phyloP scores from a whole-genome alignment of 768 basidiomycete species.

The Tulasnella calospora region DNA sequence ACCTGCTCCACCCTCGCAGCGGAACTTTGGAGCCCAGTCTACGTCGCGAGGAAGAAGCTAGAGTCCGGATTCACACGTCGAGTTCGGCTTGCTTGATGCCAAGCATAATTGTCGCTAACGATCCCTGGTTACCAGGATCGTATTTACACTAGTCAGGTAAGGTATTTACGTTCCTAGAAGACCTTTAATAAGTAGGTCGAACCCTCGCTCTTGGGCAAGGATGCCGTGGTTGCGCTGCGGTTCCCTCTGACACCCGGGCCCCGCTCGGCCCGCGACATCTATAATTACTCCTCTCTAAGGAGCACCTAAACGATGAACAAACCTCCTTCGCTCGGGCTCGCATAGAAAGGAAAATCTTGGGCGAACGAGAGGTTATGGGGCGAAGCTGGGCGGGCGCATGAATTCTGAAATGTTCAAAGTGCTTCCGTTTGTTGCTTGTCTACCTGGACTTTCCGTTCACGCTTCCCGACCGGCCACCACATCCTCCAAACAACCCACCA shows the following conservation, averaged over 20 bases:
- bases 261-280: background rate
- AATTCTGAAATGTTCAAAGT: background rate
- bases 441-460: background rate
- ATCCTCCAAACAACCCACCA: background rate
- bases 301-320: background rate
- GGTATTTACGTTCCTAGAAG: background rate
- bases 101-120: background rate
- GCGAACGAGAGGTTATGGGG: background rate
- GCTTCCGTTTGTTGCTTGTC: conserved; percentile 7
- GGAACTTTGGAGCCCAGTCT: background rate
- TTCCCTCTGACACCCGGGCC: no score
- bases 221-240: background rate
- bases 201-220: background rate
- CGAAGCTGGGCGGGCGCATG: background rate
- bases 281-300: background rate
- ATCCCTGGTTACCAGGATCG: background rate
- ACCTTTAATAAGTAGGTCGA: background rate
- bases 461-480: background rate
- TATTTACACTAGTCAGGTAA: background rate
- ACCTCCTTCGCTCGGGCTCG: background rate
- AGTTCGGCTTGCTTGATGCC: background rate
- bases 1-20: background rate
- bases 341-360: background rate
- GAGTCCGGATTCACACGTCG: background rate
- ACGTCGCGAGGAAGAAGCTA: conserved; percentile 7